Conservation (phyloP, 768 basidiomycete species). For the Collybia mongolica region DNA sequence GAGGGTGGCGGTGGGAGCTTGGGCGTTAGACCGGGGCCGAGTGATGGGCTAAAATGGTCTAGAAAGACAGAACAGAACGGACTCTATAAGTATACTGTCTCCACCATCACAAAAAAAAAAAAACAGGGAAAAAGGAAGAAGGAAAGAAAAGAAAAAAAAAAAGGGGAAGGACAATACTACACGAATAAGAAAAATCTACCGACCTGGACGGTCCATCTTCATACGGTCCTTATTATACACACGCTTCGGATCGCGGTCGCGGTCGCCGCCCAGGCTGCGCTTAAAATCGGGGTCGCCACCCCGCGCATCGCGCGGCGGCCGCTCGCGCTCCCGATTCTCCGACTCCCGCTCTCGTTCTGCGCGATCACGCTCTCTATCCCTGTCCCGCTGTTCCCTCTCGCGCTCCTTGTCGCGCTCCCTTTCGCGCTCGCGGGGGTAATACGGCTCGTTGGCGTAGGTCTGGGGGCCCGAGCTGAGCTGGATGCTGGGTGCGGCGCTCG, state of each 20-base stretch:
- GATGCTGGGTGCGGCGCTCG: constrained; percentile 16
- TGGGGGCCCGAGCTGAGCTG: constrained; percentile 12
- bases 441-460: constrained; percentile 17
- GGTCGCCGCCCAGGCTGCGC: constrained; percentile 41
- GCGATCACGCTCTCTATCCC: constrained; percentile 38
- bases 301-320: constrained; percentile 6
- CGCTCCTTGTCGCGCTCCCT: constrained; percentile 24
- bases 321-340: constrained; percentile 12
- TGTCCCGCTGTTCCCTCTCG: constrained; percentile 20
- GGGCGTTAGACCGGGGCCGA: constrained; percentile 35
- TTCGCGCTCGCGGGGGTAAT: constrained; percentile 21
- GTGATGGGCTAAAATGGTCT: constrained; percentile 39
- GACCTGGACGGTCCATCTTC: constrained; percentile 36
- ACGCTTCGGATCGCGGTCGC: constrained; percentile 54
- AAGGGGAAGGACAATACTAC: not conserved
- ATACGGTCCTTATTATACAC: constrained; percentile 42
- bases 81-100: too few relatives aligned
- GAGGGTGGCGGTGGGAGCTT: constrained; percentile 35
- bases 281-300: constrained; percentile 23
- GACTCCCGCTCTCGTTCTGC: constrained; percentile 25
- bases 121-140: too few relatives aligned
- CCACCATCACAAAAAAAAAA: too few relatives aligned
- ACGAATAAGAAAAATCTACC: not conserved
- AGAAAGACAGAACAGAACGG: not conserved
- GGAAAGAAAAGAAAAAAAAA: not conserved